Base-by-base conservation (phyloP, 495 filamentous ascomycete genomes). In the Aspergillus funiculosus region DNA sequence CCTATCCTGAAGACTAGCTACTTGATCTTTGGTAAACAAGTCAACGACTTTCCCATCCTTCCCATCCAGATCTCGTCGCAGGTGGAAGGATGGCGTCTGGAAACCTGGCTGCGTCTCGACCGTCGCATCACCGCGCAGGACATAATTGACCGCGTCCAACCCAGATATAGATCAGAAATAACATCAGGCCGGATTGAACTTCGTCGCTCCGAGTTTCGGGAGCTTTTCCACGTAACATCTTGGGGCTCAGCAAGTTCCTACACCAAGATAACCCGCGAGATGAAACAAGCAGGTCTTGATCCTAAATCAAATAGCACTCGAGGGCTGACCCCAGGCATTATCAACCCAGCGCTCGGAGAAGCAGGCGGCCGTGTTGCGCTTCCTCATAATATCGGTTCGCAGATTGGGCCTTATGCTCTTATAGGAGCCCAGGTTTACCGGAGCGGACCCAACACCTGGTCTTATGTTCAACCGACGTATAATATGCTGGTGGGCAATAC, bases 61-160 rank as follows among this genome's bases (percentile, higher is more conserved):
- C 57, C 57, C 1, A 17, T 18, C 9, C 52, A 20, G 1, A 56
- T 59, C 20, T 59, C 57, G 4, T 53, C 50, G 29, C 11, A 41
- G 19, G 57, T 54, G 8, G 49, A 52, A 27, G 53, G 46, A 6
- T 59, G 46, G 46, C 42, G 53, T 11, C 44, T 59, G n/a, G 57
- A 59, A 44, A 48, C 57, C 18, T 59, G 57, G 57, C 19, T 44
- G 17, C 50, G 52, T 15, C 50, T 54, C 9, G 57, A 59, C 24
- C 50, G 45, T 28, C 46, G 53, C 11, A 48, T 59, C n/a, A 51
- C 42, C 11, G n/a, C 10, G 0, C 10, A 39, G 9, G 57, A 59
- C n/a, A 59, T 59, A 7, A 40, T 59, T 8, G 57, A 56, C 35
- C 49, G 57, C 2, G 28, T 56, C 21, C 49, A 57, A 26, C 54